Evolutionary conservation across 192 early-diverging fungal genomes (phyloP).

Genomic region (Mortierella claussenii): DNA sequence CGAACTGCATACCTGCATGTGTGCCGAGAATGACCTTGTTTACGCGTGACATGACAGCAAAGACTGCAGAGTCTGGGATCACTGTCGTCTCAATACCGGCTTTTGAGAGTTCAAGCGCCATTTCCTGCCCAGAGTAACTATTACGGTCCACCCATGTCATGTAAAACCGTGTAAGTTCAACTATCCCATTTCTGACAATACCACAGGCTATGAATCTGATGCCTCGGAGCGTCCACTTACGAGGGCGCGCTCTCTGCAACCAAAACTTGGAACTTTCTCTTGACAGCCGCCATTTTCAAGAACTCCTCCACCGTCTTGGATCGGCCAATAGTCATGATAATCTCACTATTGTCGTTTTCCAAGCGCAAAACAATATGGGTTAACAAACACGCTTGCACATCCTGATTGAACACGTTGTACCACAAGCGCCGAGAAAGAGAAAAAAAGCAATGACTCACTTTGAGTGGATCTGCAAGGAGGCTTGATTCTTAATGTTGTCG

Average conservation of each 20-base stretch:
- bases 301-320: conserved; percentile 90
- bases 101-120: conserved; percentile 77
- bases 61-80: conserved; percentile 92
- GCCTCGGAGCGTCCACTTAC: too few relatives aligned
- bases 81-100: conserved; percentile 92
- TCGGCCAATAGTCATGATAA: conserved; percentile 92
- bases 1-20: conserved; percentile 75
- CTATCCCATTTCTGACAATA: too few relatives aligned
- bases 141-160: too few relatives aligned
- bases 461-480: conserved; percentile 93
- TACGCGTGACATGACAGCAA: conserved; percentile 97
- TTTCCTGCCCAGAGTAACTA: conserved; percentile 87
- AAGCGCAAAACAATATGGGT: background rate
- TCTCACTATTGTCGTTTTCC: conserved; percentile 70
- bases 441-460: conserved; percentile 69
- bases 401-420: too few relatives aligned
- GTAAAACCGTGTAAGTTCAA: conserved; percentile 4
- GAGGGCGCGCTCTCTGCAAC: conserved; percentile 92
- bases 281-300: conserved; percentile 84
- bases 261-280: conserved; percentile 93
- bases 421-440: conserved; percentile 1
- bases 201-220: too few relatives aligned
- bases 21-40: conserved; percentile 97
- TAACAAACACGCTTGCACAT: too few relatives aligned
- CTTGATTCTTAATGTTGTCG: conserved; percentile 83